Evolutionary conservation across 2,329 filamentous ascomycete genomes (phyloP).

Genomic region (Aureobasidium melanogenum): DNA sequence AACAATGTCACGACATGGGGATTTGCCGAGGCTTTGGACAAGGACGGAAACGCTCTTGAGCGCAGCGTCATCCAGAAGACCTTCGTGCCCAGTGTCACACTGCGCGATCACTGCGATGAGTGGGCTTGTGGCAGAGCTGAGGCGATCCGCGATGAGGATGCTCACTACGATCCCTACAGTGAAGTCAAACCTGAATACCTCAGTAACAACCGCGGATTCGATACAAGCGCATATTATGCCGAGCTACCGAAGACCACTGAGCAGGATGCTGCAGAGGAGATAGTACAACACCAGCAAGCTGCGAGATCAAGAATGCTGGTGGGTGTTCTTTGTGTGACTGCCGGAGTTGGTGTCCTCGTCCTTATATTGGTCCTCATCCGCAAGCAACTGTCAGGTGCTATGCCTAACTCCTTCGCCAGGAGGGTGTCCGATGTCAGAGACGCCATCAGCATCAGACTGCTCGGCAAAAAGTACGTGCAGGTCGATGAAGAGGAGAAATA

Average conservation of each 20-base stretch:
- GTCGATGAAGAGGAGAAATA: conserved; percentile 16
- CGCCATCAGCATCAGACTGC: conserved; percentile 13
- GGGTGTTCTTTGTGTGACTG: background rate
- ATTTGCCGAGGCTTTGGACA: conserved; percentile 27
- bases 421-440: conserved; percentile 9
- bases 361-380: conserved; percentile 8
- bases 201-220: conserved; percentile 24
- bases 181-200: conserved; percentile 17
- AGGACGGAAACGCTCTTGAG: conserved; percentile 22
- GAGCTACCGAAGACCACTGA: conserved; percentile 4
- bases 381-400: background rate
- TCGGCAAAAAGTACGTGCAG: conserved; percentile 16
- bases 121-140: conserved; percentile 23
- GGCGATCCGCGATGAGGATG: conserved; percentile 12
- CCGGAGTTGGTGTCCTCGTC: conserved; percentile 5
- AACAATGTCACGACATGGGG: conserved; percentile 20
- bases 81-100: conserved; percentile 26
- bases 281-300: background rate
- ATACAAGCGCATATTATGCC: conserved; percentile 26
- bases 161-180: conserved; percentile 18
- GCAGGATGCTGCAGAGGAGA: background rate
- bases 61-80: conserved; percentile 27
- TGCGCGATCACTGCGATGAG: conserved; percentile 25
- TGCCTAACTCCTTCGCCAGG: background rate
- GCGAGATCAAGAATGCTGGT: background rate